phyloP scores from a whole-genome alignment of 2,329 filamentous ascomycete species.

The Coniochaeta sp. region DNA sequence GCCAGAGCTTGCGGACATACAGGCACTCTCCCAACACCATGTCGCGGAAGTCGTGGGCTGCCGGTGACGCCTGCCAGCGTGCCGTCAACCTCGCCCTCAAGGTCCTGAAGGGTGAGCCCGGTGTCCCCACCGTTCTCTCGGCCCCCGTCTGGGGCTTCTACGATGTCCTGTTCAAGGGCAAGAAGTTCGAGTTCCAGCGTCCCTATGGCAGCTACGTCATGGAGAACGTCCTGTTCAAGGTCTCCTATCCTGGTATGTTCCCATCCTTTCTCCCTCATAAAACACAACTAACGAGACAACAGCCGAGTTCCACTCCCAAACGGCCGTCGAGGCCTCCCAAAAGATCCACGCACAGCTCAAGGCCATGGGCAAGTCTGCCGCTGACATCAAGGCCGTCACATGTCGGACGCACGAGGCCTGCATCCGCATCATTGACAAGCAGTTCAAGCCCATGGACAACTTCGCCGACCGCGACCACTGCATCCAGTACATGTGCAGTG shows the following conservation, averaged over 20 bases:
- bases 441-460: conserved; percentile 99
- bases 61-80: conserved; percentile 93
- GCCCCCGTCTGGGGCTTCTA: conserved; percentile 97
- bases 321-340: conserved; percentile 89
- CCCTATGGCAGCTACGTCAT: conserved; percentile 98
- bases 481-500: conserved; percentile 98
- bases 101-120: conserved; percentile 84
- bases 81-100: conserved; percentile 88
- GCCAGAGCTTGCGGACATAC: conserved; percentile 93
- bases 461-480: conserved; percentile 99
- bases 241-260: conserved; percentile 81
- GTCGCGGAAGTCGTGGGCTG: conserved; percentile 98
- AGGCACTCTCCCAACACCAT: conserved; percentile 98
- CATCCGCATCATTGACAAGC: conserved; percentile 99
- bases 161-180: conserved; percentile 93
- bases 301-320: conserved; percentile 98
- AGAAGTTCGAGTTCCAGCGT: conserved; percentile 93
- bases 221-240: conserved; percentile 99
- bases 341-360: conserved; percentile 79
- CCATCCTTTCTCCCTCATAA: neutral
- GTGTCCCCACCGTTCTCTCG: conserved; percentile 85
- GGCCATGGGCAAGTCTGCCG: conserved; percentile 78
- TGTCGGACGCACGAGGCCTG: conserved; percentile 98
- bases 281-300: conserved; percentile 13
- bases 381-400: conserved; percentile 86